A percentile compares a stretch with the other conserved stretches of the same genome.
These are phyloP conservation scores for Carpinus viminea DNA, from an alignment of 306 rosid genomes.

Conservation along the genomic window DNA sequence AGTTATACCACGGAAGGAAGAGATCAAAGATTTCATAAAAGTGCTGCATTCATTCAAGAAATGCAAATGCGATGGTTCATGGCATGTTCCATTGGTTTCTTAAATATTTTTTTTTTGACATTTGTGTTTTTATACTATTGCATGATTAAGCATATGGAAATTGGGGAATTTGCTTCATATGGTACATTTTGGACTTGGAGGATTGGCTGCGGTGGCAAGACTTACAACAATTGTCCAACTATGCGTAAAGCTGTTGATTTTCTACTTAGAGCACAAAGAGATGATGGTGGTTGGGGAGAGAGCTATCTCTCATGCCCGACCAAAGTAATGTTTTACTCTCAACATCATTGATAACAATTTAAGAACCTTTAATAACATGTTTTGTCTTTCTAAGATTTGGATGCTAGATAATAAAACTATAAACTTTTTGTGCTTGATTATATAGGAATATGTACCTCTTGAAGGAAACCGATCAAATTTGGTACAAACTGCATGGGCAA, in stretches of 20 bases:
- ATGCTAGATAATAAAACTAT: too few species aligned
- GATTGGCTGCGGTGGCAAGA: slow-evolving; percentile 56
- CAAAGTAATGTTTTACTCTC: too few species aligned
- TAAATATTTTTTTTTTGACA: not conserved
- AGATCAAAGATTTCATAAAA: slow-evolving; percentile 39
- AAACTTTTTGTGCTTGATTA: too few species aligned
- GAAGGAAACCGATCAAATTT: too few species aligned
- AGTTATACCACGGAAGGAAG: slow-evolving; percentile 46
- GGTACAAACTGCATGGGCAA: too few species aligned
- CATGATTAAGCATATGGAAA: slow-evolving; percentile 31
- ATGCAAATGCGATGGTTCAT: slow-evolving; percentile 48
- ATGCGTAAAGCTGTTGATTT: slow-evolving; percentile 53
- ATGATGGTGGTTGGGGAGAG: not conserved
- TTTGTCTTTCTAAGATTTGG: too few species aligned
- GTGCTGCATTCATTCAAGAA: slow-evolving; percentile 42
- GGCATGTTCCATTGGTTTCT: slow-evolving; percentile 4
- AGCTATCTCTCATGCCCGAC: too few species aligned
- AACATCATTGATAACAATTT: too few species aligned
- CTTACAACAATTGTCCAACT: slow-evolving; percentile 39
- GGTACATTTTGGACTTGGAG: slow-evolving; percentile 65
- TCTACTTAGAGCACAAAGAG: slow-evolving; percentile 45
- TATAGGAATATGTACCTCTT: too few species aligned
- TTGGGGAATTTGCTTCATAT: slow-evolving; percentile 70
- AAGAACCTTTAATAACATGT: too few species aligned
- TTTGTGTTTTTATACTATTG: not conserved